phyloP scores from a whole-genome alignment of 1,139 yeast species.

The Pneumocystis canis region DNA sequence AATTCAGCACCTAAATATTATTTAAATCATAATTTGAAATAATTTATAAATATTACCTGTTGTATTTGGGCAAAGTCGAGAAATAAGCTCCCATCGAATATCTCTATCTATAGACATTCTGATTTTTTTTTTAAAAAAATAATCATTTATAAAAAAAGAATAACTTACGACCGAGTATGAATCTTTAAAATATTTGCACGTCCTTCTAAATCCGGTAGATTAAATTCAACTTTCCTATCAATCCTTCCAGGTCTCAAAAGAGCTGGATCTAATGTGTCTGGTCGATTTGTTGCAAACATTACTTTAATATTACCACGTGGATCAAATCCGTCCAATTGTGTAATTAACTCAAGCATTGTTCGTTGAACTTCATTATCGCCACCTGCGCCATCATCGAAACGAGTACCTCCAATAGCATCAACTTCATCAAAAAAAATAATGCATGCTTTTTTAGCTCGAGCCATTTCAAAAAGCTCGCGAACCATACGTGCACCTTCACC shows the following conservation, averaged over 20 bases:
- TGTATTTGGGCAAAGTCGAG: conserved; percentile 91
- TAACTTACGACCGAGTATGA: conserved; percentile 48
- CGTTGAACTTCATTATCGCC: conserved; percentile 98
- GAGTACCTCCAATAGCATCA: conserved; percentile 97
- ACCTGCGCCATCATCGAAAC: conserved; percentile 98
- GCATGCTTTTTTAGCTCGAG: conserved; percentile 93
- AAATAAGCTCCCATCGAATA: conserved; percentile 94
- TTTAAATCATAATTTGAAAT: background rate
- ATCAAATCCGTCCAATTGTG: conserved; percentile 94
- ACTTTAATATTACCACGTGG: conserved; percentile 97
- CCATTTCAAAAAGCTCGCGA: conserved; percentile 95
- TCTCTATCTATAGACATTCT: conserved; percentile 93
- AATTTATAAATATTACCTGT: conserved; percentile 28
- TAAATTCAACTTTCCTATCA: conserved; percentile 94
- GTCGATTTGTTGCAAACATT: conserved; percentile 97
- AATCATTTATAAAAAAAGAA: conserved; percentile 17
- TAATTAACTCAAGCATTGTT: conserved; percentile 94
- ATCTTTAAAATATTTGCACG: conserved; percentile 93
- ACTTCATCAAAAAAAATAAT: conserved; percentile 92
- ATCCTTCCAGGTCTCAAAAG: conserved; percentile 94
- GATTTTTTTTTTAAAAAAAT: background rate
- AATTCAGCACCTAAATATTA: conserved; percentile 65
- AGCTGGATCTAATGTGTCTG: conserved; percentile 95
- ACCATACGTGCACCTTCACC: conserved; percentile 99
- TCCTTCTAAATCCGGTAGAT: conserved; percentile 91